A percentile compares a stretch with the other conserved stretches of the same genome.
Conservation (phyloP, 768 basidiomycete species). For the Hericium alpestre region DNA sequence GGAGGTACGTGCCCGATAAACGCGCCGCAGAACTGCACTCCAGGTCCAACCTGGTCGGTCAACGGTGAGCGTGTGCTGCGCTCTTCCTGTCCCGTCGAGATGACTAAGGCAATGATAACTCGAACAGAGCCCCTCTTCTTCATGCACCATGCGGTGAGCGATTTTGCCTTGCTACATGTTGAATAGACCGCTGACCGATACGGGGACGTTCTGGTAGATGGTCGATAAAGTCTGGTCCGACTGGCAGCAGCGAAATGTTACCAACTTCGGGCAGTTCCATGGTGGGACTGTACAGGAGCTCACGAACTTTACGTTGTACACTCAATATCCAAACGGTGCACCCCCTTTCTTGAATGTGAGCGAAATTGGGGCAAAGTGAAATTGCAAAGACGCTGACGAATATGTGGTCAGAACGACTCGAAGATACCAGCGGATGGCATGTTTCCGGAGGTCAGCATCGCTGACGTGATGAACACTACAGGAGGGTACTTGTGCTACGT, state of each 20-base stretch:
- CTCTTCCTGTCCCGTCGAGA: not conserved
- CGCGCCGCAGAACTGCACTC: conserved; percentile 16
- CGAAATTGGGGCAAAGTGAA: not conserved
- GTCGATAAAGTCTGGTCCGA: conserved; percentile 28
- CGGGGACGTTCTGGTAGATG: conserved; percentile 15
- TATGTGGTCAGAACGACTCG: conserved; percentile 16
- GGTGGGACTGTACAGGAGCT: conserved; percentile 23
- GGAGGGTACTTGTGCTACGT: conserved; percentile 24
- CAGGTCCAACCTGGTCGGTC: conserved; percentile 21
- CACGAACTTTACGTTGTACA: conserved; percentile 13
- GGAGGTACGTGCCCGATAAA: conserved; percentile 19
- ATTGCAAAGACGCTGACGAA: not conserved
- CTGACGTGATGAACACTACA: conserved; percentile 22
- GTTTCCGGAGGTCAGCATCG: conserved; percentile 15
- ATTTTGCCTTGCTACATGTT: not conserved
- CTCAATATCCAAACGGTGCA: conserved; percentile 18
- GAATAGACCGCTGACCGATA: not conserved
- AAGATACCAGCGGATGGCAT: conserved; percentile 20
- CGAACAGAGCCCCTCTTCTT: conserved; percentile 25
- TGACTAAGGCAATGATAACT: not conserved
- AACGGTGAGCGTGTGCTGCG: conserved; percentile 17
- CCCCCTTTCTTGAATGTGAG: conserved; percentile 18
- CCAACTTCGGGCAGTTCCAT: conserved; percentile 18
- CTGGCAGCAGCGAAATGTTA: conserved; percentile 21
- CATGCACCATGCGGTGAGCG: conserved; percentile 24